Conservation (phyloP, 1,284 basidiomycete genomes). For the Rhodofomes roseus region DNA sequence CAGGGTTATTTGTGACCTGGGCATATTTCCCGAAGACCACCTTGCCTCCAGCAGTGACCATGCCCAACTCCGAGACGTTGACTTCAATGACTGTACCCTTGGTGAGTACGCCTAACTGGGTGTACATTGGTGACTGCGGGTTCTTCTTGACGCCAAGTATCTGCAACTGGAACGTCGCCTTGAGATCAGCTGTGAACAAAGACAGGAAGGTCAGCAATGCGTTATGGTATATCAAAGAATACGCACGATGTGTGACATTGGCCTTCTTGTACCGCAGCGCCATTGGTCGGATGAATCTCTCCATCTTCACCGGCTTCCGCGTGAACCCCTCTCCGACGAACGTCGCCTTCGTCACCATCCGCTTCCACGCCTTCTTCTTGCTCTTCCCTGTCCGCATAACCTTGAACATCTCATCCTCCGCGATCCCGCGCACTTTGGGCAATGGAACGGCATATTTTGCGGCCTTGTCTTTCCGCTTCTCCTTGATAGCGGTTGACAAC, state of each 20-base stretch:
- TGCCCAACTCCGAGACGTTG: constrained; percentile 94
- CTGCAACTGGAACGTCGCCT: constrained; percentile 98
- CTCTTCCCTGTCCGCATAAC: constrained; percentile 98
- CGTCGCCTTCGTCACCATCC: constrained; percentile 99
- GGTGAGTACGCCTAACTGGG: constrained; percentile 92
- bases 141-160: constrained; percentile 99
- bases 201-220: constrained; percentile 5
- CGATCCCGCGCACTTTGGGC: constrained; percentile 96
- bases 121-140: constrained; percentile 98
- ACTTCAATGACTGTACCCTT: constrained; percentile 99
- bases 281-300: constrained; percentile 97
- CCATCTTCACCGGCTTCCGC: constrained; percentile 98
- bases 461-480: constrained; percentile 98
- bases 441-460: constrained; percentile 97
- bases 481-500: constrained; percentile 96
- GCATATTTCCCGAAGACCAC: constrained; percentile 91
- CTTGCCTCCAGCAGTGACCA: constrained; percentile 99
- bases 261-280: constrained; percentile 97
- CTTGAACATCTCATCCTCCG: constrained; percentile 99
- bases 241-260: constrained; percentile 96
- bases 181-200: constrained; percentile 74
- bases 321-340: constrained; percentile 99
- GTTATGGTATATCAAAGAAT: neutral
- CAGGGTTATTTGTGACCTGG: constrained; percentile 95
- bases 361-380: constrained; percentile 97